Evolutionary conservation across 164 flowering plant species (phyloP).

Genomic region (Malania oleifera): DNA sequence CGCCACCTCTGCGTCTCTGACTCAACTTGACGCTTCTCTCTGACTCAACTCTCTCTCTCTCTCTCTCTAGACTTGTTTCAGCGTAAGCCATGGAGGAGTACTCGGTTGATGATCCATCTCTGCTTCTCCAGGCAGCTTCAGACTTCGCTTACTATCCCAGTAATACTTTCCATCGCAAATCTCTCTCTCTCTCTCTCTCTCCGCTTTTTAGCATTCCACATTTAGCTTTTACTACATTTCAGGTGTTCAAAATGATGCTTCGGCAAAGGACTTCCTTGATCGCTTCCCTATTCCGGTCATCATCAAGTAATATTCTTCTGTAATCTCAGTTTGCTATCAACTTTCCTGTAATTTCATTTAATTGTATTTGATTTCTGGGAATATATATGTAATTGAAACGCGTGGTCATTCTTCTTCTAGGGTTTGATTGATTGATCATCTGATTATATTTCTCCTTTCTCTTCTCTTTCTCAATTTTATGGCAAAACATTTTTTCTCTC

Average conservation of each 20-base stretch:
- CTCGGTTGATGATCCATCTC: constrained; percentile 37
- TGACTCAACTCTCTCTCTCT: background rate
- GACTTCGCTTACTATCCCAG: constrained; percentile 70
- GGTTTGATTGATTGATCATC: too few species aligned
- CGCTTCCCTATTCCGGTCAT: constrained; percentile 72
- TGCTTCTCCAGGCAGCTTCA: constrained; percentile 53
- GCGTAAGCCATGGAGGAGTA: constrained; percentile 36
- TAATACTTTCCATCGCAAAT: constrained; percentile 14
- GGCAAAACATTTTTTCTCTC: too few species aligned
- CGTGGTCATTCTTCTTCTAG: too few species aligned
- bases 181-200: background rate
- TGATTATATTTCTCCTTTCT: too few species aligned
- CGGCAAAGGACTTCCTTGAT: constrained; percentile 53
- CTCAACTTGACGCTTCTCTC: background rate
- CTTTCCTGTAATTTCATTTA: too few species aligned
- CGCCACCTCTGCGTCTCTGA: background rate
- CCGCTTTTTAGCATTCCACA: background rate
- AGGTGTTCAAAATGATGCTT: constrained; percentile 55
- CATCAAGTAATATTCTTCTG: constrained; percentile 40
- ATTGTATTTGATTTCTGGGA: too few species aligned
- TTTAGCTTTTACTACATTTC: constrained; percentile 5
- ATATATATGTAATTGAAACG: too few species aligned
- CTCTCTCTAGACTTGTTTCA: background rate
- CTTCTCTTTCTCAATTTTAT: too few species aligned
- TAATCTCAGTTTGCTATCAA: too few species aligned